phyloP scores from a whole-genome alignment of 768 basidiomycete genomes.

The Psilocybe subaeruginosa region DNA sequence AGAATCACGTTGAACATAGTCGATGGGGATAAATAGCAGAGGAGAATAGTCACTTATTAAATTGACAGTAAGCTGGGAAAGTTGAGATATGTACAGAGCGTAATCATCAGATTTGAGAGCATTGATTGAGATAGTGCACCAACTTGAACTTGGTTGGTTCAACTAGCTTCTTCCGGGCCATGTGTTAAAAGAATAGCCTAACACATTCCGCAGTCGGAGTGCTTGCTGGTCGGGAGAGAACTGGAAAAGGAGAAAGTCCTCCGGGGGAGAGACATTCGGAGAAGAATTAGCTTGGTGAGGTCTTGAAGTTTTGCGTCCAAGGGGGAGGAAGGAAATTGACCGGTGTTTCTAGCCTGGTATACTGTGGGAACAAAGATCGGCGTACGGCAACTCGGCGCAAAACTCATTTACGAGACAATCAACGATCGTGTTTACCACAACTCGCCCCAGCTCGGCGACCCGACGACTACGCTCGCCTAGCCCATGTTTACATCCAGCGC shows the following conservation, averaged over 20 bases:
- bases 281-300: neutral
- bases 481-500: constrained; percentile 9
- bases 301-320: neutral
- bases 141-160: too few species aligned
- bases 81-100: neutral
- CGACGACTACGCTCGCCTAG: neutral
- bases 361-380: neutral
- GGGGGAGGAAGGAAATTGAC: neutral
- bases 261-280: neutral
- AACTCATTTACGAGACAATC: neutral
- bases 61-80: neutral
- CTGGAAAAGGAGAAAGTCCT: neutral
- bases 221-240: neutral
- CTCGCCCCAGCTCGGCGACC: neutral
- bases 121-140: too few species aligned
- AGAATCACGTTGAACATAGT: constrained; percentile 13
- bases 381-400: constrained; percentile 2
- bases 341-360: neutral
- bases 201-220: neutral
- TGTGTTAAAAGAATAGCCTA: too few species aligned
- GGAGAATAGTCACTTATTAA: neutral
- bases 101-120: too few species aligned
- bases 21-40: constrained; percentile 4
- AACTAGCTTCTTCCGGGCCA: too few species aligned
- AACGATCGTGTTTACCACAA: neutral